A percentile compares a stretch with the other conserved stretches of the same genome.
Evolutionary conservation across 192 early-diverging fungal genomes (phyloP).

Genomic region (Funneliformis geosporum): DNA sequence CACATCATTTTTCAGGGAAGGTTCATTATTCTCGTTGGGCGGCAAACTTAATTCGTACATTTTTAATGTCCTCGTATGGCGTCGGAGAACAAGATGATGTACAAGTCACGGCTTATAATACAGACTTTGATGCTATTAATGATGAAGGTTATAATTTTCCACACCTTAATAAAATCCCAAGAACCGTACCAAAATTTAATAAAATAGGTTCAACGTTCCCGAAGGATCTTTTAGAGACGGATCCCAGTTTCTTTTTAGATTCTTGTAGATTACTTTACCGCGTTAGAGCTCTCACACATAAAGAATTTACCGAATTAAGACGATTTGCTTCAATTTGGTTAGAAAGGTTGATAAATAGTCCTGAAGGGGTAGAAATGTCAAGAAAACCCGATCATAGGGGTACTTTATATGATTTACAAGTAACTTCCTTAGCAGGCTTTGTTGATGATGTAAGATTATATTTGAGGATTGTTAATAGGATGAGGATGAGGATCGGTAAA

Average conservation of each 20-base stretch:
- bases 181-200: constrained; percentile 47
- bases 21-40: constrained; percentile 53
- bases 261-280: constrained; percentile 53
- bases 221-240: constrained; percentile 50
- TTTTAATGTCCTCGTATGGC: constrained; percentile 48
- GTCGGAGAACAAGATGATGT: constrained; percentile 53
- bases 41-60: constrained; percentile 56
- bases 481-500: constrained; percentile 63
- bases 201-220: constrained; percentile 6
- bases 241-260: constrained; percentile 54
- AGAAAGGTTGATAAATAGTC: constrained; percentile 56
- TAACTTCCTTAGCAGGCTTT: constrained; percentile 54
- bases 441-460: constrained; percentile 58
- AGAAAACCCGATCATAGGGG: constrained; percentile 59
- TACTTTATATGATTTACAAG: constrained; percentile 58
- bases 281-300: constrained; percentile 54
- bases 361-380: constrained; percentile 52
- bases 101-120: constrained; percentile 43
- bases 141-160: constrained; percentile 68
- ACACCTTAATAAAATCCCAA: constrained; percentile 51
- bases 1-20: constrained; percentile 56
- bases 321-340: constrained; percentile 53
- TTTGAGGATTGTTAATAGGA: constrained; percentile 56
- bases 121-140: constrained; percentile 52
- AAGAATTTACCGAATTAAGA: constrained; percentile 57